These are phyloP conservation scores for Senecio squalidus DNA, from an alignment of 140 eudicot genomes.

Conservation along the genomic window DNA sequence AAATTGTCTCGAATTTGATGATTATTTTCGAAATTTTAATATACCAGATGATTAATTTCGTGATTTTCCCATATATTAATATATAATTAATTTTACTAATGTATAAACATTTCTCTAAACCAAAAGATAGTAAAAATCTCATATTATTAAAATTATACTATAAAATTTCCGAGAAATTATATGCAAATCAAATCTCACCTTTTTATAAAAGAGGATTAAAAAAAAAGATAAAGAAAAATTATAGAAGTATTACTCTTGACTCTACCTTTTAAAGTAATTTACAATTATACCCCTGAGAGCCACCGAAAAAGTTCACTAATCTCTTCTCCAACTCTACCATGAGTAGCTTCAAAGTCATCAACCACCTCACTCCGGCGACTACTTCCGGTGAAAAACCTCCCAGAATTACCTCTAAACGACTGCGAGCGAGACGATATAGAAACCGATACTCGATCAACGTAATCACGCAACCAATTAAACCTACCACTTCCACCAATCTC, in stretches of 20 bases:
- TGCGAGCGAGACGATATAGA: slow-evolving; percentile 54
- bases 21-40: no score
- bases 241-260: slow-evolving; percentile 28
- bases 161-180: slow-evolving; percentile 9
- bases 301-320: slow-evolving; percentile 87
- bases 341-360: slow-evolving; percentile 58
- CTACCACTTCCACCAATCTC: slow-evolving; percentile 49
- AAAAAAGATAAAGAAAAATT: background rate
- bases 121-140: background rate
- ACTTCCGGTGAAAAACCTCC: slow-evolving; percentile 83
- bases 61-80: no score
- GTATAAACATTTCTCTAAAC: background rate
- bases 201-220: slow-evolving; percentile 6
- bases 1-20: no score
- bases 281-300: slow-evolving; percentile 83
- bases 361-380: slow-evolving; percentile 68
- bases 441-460: slow-evolving; percentile 56
- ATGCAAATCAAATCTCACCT: slow-evolving; percentile 24
- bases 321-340: slow-evolving; percentile 60
- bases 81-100: no score
- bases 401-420: slow-evolving; percentile 80
- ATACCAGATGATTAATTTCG: no score
- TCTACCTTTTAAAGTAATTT: slow-evolving; percentile 30
- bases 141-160: slow-evolving; percentile 2
- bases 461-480: slow-evolving; percentile 75